Conservation (phyloP, 768 basidiomycete species). For the Rickenella mellea region DNA sequence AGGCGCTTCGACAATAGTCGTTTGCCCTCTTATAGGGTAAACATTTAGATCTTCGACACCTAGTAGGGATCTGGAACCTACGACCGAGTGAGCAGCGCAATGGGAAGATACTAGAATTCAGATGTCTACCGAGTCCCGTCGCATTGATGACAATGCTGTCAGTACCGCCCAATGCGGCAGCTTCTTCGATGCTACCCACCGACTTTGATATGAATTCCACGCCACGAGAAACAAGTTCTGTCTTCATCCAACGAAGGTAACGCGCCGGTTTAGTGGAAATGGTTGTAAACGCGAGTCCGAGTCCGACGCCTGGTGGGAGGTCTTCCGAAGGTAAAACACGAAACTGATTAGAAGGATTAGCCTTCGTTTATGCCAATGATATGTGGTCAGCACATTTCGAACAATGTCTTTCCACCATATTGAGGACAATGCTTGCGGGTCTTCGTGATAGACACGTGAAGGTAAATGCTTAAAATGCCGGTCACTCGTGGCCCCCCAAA, state of each 20-base stretch:
- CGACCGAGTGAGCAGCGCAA: background rate
- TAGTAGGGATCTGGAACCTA: conserved; percentile 62
- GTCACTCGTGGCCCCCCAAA: background rate
- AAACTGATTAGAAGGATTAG: conserved; percentile 17
- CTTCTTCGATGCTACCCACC: conserved; percentile 36
- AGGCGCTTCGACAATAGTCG: conserved; percentile 65
- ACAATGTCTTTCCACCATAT: conserved; percentile 32
- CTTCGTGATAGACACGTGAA: conserved; percentile 21
- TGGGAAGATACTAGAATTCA: background rate
- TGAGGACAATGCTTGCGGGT: conserved; percentile 9
- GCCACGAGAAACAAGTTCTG: conserved; percentile 26
- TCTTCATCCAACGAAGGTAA: conserved; percentile 42
- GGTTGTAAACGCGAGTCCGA: conserved; percentile 35
- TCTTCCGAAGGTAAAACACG: conserved; percentile 21
- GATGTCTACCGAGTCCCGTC: conserved; percentile 39
- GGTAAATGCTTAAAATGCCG: conserved; percentile 23
- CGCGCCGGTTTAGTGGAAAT: conserved; percentile 39
- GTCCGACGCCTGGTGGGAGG: conserved; percentile 22
- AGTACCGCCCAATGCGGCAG: conserved; percentile 26
- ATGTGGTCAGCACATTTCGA: conserved; percentile 22
- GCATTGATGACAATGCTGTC: conserved; percentile 45
- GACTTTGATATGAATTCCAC: conserved; percentile 34
- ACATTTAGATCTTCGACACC: conserved; percentile 73
- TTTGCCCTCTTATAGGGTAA: conserved; percentile 78
- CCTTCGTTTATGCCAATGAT: background rate